Evolutionary conservation across 495 filamentous ascomycete genomes (phyloP), one percentile per base, ranked within the genome.

Genomic region (Tuber indicum): DNA sequence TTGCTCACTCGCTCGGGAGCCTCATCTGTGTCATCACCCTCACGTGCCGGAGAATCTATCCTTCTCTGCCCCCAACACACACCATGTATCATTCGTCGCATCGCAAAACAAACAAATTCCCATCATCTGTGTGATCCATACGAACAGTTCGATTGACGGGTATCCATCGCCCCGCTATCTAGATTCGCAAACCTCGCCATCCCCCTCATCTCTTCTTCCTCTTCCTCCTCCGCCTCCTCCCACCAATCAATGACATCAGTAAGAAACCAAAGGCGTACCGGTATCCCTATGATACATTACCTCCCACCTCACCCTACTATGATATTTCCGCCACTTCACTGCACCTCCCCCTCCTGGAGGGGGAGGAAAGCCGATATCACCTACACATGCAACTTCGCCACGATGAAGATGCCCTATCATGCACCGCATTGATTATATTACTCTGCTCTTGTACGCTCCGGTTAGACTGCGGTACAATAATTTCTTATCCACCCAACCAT

Each of bases 1-100:
- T 66, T 66, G 58, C 12, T 16, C 32, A 5, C 12, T 36, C 32
- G 26, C 26, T 19, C 26, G 58, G 58, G 58, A 66, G 58, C 58
- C 58, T 36, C 58, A 66, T 66, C 58, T 36, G 58, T 66, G 58
- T 66, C 58, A 66, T 66, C 58, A 36, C 32, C 49, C n/a, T 58
- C 49, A 58, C 3, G 47, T 52, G 47, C 47, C 47, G 9, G 6
- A 23, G 47, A 52, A 52, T 52, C 21, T 26, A 58, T 58, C 49
- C 23, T 8, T 58, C 49, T 58, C 49, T 58, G 23, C 23, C 49
- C 49, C 21, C 26, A 58, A 58, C 23, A 43, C 42, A n/a, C n/a
- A n/a, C n/a, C n/a, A 43, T 43, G 42, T 10, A 43, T 32, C 58
- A 32, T n/a, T 52, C 49, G n/a, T 52, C 49, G 7, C 7, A 52